Conservation (phyloP, 345 rosid species). For the Pistacia atlantica region DNA sequence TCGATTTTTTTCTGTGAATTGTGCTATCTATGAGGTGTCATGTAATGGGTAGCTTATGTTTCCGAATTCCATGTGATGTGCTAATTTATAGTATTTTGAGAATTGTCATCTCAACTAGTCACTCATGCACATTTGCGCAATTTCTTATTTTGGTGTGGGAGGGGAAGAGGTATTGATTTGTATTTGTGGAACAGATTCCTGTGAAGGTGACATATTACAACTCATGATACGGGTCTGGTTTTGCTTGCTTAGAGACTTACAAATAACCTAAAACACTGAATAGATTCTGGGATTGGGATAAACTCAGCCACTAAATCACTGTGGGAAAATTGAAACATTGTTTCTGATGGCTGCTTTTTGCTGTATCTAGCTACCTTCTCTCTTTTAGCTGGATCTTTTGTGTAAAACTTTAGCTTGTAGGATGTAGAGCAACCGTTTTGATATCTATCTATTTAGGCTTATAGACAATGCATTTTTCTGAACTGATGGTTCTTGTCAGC, state of each 20-base stretch:
- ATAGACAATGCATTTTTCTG: background rate
- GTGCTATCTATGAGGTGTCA: background rate
- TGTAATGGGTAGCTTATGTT: too few relatives aligned
- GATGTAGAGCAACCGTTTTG: background rate
- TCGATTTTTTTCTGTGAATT: background rate
- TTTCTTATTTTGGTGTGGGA: too few relatives aligned
- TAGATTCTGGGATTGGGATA: background rate
- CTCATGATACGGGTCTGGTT: background rate
- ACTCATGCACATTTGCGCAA: background rate
- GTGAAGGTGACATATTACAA: too few relatives aligned
- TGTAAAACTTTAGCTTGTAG: background rate
- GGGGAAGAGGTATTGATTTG: too few relatives aligned
- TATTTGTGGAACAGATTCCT: too few relatives aligned
- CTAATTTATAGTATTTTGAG: too few relatives aligned
- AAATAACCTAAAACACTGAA: background rate
- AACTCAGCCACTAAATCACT: background rate
- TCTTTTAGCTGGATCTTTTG: background rate
- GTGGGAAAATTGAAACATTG: background rate
- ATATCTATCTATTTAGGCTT: background rate
- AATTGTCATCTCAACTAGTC: background rate
- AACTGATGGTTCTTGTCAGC: background rate
- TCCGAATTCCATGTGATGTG: too few relatives aligned
- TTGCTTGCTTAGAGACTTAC: background rate
- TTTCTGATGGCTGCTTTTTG: background rate
- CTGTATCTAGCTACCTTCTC: background rate